Evolutionary conservation across 1,284 basidiomycete genomes (phyloP).

Genomic region (Inonotus hispidus): DNA sequence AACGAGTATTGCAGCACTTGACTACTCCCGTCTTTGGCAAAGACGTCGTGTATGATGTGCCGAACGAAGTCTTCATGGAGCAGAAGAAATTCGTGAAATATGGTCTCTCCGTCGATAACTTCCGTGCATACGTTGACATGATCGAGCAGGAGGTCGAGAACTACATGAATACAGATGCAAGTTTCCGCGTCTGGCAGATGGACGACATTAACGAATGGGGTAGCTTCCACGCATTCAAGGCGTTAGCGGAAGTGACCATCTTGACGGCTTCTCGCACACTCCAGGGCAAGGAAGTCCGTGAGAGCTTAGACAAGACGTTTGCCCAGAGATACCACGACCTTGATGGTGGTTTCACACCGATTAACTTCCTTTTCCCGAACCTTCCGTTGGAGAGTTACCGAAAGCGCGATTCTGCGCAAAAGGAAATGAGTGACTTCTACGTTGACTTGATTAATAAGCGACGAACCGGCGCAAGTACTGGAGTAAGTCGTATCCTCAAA

Average conservation of each 20-base stretch:
- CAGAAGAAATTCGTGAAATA: constrained; percentile 98
- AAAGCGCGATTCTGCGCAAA: constrained; percentile 83
- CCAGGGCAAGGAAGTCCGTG: constrained; percentile 89
- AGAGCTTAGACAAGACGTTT: constrained; percentile 76
- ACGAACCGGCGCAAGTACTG: constrained; percentile 43
- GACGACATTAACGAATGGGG: constrained; percentile 69
- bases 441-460: constrained; percentile 83
- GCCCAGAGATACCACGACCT: constrained; percentile 86
- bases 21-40: constrained; percentile 95
- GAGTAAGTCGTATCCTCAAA: constrained; percentile 28
- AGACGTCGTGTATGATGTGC: constrained; percentile 96
- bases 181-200: constrained; percentile 57
- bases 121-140: constrained; percentile 87
- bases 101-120: constrained; percentile 89
- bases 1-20: constrained; percentile 51
- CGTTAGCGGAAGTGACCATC: constrained; percentile 91
- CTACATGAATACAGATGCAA: constrained; percentile 58
- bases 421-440: constrained; percentile 94
- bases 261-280: constrained; percentile 90
- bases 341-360: constrained; percentile 87
- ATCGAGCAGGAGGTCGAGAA: constrained; percentile 80
- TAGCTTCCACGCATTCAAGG: constrained; percentile 66
- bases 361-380: constrained; percentile 95
- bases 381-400: constrained; percentile 89
- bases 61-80: constrained; percentile 97